Evolutionary conservation across 1,284 basidiomycete species (phyloP), one percentile per base, ranked within the genome.

Genomic region (Grifola frondosa): DNA sequence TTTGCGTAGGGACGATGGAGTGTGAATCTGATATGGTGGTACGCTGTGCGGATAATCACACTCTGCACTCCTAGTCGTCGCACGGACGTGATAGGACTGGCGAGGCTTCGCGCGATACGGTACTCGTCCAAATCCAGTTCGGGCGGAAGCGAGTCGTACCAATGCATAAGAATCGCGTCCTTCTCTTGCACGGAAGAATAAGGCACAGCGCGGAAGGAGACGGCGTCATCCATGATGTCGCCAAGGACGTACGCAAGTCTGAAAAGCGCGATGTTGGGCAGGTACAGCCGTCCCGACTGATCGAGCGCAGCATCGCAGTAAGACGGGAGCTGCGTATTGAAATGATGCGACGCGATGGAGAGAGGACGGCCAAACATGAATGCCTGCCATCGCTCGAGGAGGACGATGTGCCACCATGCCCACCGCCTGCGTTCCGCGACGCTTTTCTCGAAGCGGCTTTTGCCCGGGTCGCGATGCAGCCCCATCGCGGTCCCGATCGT

Each of bases 321-420:
- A 4, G 81, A 77, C 26, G 86, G 86, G 17, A 88, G 68, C 46
- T 76, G 78, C 0, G 87, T 89, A 60, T 90, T 86, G 59, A 86
- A 91, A 60, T 90, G 87, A 57, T 88, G 81, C 5, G 84, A 80
- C 10, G 83, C 78, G 46, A 90, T 81, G 25, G 75, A 69, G 23
- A 84, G 66, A 2, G 88, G 87, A 12, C 87, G 75, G n/a, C 87
- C 88, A 60, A 90, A 87, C 73, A 88, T 75, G 65, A 90, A 90
- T 3, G 86, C 82, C 62, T 89, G 86, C 88, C 88, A 90, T 50
- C 87, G 73, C 66, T 90, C 87, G 24, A 88, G 70, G 41, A 88
- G 68, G 34, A 90, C 65, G 49, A 88, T 83, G 63, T 90, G 86
- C 88, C 88, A 90, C 87, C 87, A 90, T 3, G 85, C 84, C 87